Evolutionary conservation across 495 filamentous ascomycete species (phyloP).

Genomic region (Penicillium dipodomyicola): DNA sequence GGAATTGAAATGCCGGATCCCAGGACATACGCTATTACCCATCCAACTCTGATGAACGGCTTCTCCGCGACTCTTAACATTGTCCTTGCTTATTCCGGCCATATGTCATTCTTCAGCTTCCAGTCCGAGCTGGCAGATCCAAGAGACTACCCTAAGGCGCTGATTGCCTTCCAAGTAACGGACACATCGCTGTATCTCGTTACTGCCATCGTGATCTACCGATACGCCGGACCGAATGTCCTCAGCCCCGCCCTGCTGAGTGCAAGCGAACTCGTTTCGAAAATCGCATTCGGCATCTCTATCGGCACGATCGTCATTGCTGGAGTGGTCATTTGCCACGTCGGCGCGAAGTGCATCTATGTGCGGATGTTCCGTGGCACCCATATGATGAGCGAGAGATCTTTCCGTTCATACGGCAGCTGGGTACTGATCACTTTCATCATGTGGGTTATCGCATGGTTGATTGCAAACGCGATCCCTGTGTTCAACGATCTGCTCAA

Average conservation of each 20-base stretch:
- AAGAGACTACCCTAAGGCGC: constrained; percentile 54
- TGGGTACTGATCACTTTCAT: constrained; percentile 53
- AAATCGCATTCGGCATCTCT: constrained; percentile 65
- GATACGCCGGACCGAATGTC: constrained; percentile 60
- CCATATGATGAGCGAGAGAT: constrained; percentile 49
- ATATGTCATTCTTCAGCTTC: constrained; percentile 59
- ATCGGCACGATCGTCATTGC: constrained; percentile 49
- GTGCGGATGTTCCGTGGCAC: constrained; percentile 51
- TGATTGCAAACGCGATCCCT: constrained; percentile 66
- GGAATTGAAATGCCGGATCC: constrained; percentile 35
- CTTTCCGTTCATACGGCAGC: constrained; percentile 33
- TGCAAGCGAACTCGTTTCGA: constrained; percentile 53
- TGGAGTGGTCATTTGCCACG: constrained; percentile 53
- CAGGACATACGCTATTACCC: constrained; percentile 15
- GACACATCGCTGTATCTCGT: constrained; percentile 55
- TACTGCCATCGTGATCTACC: constrained; percentile 48
- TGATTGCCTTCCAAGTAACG: constrained; percentile 52
- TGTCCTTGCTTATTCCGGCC: constrained; percentile 21
- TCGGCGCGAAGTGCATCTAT: constrained; percentile 56
- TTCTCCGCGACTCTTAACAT: constrained; percentile 28
- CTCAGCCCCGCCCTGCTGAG: constrained; percentile 62
- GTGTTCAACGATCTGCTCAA: constrained; percentile 60
- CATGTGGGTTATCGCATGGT: constrained; percentile 58
- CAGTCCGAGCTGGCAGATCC: constrained; percentile 65
- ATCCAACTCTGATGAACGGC: constrained; percentile 43